Conservation (phyloP, 1,284 basidiomycete genomes). For the Ustilago sp. region DNA sequence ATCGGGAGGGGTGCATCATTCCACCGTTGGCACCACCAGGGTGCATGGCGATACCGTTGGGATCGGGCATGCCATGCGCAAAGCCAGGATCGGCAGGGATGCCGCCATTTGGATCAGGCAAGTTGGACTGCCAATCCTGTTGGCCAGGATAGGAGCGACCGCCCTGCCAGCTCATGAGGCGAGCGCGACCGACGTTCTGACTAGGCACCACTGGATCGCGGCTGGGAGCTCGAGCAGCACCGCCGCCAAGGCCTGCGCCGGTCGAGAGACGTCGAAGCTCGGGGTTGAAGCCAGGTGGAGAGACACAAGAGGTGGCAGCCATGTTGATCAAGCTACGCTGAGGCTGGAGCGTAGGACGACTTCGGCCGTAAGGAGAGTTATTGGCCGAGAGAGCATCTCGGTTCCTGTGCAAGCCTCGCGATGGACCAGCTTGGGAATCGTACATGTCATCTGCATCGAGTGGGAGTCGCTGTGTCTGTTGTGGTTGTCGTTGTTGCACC, state of each 20-base stretch:
- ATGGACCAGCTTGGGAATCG: slow-evolving; percentile 48
- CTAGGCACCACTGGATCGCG: slow-evolving; percentile 45
- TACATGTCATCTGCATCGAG: slow-evolving; percentile 30
- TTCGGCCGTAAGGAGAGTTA: slow-evolving; percentile 35
- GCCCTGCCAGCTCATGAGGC: slow-evolving; percentile 52
- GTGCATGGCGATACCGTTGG: slow-evolving; percentile 27
- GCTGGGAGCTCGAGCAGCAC: slow-evolving; percentile 16
- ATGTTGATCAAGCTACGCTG: slow-evolving; percentile 29
- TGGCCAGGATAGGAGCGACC: slow-evolving; percentile 18
- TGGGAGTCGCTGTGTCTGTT: slow-evolving; percentile 16
- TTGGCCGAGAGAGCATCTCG: slow-evolving; percentile 27
- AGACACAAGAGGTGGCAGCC: slow-evolving; percentile 16
- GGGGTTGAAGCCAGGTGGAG: slow-evolving; percentile 30
- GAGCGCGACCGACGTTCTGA: slow-evolving; percentile 42
- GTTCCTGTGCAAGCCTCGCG: slow-evolving; percentile 27
- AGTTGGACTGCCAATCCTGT: slow-evolving; percentile 32
- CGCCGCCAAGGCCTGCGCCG: slow-evolving; percentile 8
- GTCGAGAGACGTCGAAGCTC: slow-evolving; percentile 40
- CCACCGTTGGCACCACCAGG: slow-evolving; percentile 11
- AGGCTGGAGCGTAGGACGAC: slow-evolving; percentile 21
- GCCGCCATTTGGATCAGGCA: slow-evolving; percentile 18
- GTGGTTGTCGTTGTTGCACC: slow-evolving; percentile 20
- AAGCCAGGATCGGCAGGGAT: slow-evolving; percentile 10
- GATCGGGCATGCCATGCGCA: slow-evolving; percentile 18
- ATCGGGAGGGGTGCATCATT: slow-evolving; percentile 45